Percentiles rank a stretch among this genome's conserved stretches.
Evolutionary conservation across 345 rosid species (phyloP).

Genomic region (Mallotus nudiflorus): DNA sequence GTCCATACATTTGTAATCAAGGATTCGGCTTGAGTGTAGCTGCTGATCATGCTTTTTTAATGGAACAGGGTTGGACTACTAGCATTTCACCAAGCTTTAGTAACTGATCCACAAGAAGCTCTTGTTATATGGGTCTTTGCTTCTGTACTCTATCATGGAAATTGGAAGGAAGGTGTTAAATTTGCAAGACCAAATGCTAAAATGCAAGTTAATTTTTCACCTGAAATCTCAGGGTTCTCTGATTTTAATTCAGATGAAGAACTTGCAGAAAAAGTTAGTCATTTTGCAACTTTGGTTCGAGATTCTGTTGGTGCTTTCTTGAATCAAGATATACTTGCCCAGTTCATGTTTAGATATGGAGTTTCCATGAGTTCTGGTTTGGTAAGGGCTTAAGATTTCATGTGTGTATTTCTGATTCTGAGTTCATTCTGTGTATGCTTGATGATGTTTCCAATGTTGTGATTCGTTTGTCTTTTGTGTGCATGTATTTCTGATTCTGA

Average conservation of each 20-base stretch:
- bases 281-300: constrained; percentile 49
- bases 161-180: constrained; percentile 64
- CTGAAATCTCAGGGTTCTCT: constrained; percentile 61
- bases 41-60: constrained; percentile 20
- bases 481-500: too few relatives aligned
- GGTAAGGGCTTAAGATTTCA: constrained; percentile 40
- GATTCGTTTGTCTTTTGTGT: too few relatives aligned
- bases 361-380: constrained; percentile 40
- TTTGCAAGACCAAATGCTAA: constrained; percentile 55
- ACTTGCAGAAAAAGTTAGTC: constrained; percentile 59
- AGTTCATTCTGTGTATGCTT: neutral
- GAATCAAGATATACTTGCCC: constrained; percentile 29
- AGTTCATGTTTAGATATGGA: constrained; percentile 44
- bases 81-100: constrained; percentile 84
- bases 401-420: neutral
- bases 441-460: too few relatives aligned
- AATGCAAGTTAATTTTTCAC: constrained; percentile 38
- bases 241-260: constrained; percentile 49
- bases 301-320: constrained; percentile 48
- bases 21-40: constrained; percentile 10
- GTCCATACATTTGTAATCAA: neutral
- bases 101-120: constrained; percentile 73
- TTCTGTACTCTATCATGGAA: constrained; percentile 64
- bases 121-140: constrained; percentile 65
- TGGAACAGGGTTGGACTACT: constrained; percentile 73